Conservation (phyloP, 177 flowering plant genomes). For the Telopea speciosissima region DNA sequence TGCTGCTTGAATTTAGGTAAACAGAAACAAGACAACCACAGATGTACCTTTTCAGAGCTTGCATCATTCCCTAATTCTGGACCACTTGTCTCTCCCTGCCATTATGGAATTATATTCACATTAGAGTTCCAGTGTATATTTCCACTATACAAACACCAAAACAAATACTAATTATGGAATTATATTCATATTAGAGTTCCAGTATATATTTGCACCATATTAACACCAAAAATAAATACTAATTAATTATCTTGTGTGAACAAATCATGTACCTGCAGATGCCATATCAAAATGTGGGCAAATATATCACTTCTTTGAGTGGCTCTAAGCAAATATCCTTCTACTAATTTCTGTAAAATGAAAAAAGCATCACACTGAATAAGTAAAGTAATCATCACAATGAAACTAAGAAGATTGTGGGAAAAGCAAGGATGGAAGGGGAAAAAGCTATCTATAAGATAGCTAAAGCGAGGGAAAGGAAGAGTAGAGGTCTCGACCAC, state of each 20-base stretch:
- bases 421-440: too few species aligned
- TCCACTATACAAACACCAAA: too few species aligned
- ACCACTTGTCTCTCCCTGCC: slow-evolving; percentile 77
- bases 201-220: background rate
- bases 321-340: slow-evolving; percentile 95
- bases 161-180: too few species aligned
- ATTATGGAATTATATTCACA: too few species aligned
- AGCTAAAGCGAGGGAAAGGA: too few species aligned
- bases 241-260: background rate
- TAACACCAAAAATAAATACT: background rate
- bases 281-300: slow-evolving; percentile 98
- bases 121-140: too few species aligned
- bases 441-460: too few species aligned
- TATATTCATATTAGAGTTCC: slow-evolving; percentile 1
- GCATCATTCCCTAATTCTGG: slow-evolving; percentile 65
- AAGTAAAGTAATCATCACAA: too few species aligned
- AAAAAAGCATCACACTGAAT: too few species aligned
- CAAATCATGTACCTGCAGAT: slow-evolving; percentile 69
- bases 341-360: slow-evolving; percentile 71
- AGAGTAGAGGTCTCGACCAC: too few species aligned
- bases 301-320: slow-evolving; percentile 89
- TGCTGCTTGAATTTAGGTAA: background rate
- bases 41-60: slow-evolving; percentile 47
- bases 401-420: too few species aligned
- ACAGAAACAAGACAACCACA: background rate